Conservation (phyloP, 208 protist genomes). For the Acanthamoeba polyphaga region DNA sequence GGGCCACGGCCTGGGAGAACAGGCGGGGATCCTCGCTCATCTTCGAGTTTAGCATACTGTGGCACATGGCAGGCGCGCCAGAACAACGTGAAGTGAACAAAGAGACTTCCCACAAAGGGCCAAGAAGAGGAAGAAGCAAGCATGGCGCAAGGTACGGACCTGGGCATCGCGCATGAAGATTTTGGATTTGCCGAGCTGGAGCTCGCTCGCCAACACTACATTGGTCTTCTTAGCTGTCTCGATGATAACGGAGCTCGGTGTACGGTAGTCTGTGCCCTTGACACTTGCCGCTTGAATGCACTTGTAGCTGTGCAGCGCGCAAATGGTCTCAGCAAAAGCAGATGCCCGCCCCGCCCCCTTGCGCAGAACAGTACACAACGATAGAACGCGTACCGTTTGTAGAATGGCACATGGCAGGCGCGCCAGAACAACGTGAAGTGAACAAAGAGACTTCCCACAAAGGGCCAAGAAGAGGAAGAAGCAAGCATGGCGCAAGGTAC, state of each 20-base stretch:
- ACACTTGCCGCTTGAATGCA: not conserved
- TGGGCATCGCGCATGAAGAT: constrained; percentile 68
- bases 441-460: too few relatives aligned
- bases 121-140: not conserved
- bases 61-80: too few relatives aligned
- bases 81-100: not conserved
- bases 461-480: not conserved
- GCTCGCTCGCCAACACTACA: not conserved
- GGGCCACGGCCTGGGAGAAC: not conserved
- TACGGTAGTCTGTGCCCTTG: not conserved
- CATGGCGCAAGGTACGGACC: not conserved
- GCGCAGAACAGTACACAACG: too few relatives aligned
- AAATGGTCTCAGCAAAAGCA: too few relatives aligned
- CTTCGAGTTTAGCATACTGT: constrained; percentile 44
- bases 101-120: too few relatives aligned
- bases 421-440: not conserved
- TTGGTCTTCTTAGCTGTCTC: not conserved
- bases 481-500: too few relatives aligned
- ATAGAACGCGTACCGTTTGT: not conserved
- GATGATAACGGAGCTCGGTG: not conserved
- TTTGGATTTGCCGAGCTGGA: constrained; percentile 74
- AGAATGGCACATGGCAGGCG: not conserved
- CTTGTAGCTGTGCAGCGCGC: not conserved
- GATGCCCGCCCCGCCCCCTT: too few relatives aligned
- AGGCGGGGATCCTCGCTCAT: not conserved